Percentiles rank a stretch among this genome's conserved stretches.
These are phyloP conservation scores for Brassica carinata DNA, from an alignment of 345 rosid genomes.

Conservation along the genomic window DNA sequence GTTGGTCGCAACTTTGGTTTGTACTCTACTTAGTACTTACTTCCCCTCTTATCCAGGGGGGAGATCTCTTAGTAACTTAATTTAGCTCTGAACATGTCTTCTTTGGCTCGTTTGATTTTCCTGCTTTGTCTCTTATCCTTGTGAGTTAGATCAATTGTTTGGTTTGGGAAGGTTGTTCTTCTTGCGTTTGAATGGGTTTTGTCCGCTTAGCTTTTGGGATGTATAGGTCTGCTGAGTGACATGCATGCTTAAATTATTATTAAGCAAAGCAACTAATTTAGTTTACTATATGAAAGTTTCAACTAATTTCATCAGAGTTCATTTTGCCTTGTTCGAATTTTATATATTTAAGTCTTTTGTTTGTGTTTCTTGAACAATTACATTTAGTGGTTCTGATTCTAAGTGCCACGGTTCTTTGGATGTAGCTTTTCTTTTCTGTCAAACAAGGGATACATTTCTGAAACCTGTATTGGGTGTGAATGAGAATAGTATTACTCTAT, in stretches of 20 bases:
- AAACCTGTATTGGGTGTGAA: neutral
- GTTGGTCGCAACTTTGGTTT: conserved; percentile 98
- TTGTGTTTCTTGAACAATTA: neutral
- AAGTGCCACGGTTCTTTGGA: neutral
- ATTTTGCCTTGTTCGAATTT: neutral
- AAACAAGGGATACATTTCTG: neutral
- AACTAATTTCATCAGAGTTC: neutral
- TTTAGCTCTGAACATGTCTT: neutral
- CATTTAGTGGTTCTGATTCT: neutral
- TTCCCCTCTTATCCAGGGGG: neutral
- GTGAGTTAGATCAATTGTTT: neutral
- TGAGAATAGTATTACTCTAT: no score
- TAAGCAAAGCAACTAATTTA: neutral
- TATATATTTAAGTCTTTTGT: neutral
- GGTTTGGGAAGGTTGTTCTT: neutral
- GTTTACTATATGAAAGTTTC: neutral
- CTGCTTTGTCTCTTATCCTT: neutral
- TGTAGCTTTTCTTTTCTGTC: neutral
- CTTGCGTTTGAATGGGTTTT: conserved; percentile 8
- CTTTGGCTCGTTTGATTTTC: neutral
- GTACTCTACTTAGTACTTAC: neutral
- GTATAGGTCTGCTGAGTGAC: neutral
- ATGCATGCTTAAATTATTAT: neutral
- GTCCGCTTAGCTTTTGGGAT: neutral
- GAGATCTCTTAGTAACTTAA: neutral